Percentiles rank a stretch among this genome's conserved stretches.
Conservation (phyloP, 345 rosid genomes). For the Lagerstroemia speciosa region DNA sequence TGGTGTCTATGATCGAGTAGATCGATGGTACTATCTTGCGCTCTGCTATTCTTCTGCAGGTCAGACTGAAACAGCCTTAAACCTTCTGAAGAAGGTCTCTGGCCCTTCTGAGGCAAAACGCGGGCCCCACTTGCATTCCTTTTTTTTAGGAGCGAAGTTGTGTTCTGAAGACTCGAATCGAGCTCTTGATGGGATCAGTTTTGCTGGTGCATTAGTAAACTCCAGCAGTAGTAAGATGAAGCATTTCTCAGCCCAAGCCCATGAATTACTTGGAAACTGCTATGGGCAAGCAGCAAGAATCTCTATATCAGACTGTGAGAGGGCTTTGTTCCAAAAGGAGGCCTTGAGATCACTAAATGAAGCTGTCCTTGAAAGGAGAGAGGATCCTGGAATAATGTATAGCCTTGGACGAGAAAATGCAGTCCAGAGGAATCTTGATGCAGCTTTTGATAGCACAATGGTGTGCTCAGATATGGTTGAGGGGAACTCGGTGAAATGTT, state of each 20-base stretch:
- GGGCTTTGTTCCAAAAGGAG: slow-evolving; percentile 47
- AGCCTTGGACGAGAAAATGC: slow-evolving; percentile 69
- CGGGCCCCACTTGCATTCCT: slow-evolving; percentile 41
- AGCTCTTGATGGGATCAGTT: slow-evolving; percentile 53
- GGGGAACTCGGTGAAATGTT: slow-evolving; percentile 58
- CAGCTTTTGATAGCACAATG: slow-evolving; percentile 59
- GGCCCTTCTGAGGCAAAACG: slow-evolving; percentile 65
- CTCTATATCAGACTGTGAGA: slow-evolving; percentile 62
- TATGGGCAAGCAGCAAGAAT: slow-evolving; percentile 70
- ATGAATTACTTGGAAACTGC: slow-evolving; percentile 77
- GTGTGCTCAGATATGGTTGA: slow-evolving; percentile 40
- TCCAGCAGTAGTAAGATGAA: slow-evolving; percentile 24
- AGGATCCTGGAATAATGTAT: slow-evolving; percentile 49
- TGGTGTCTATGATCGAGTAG: slow-evolving; percentile 52
- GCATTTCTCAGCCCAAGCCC: slow-evolving; percentile 52
- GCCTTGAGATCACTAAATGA: slow-evolving; percentile 47
- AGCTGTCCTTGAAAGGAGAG: slow-evolving; percentile 40
- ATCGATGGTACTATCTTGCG: slow-evolving; percentile 87
- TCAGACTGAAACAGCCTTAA: slow-evolving; percentile 57
- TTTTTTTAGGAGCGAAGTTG: slow-evolving; percentile 71
- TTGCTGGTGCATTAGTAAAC: slow-evolving; percentile 43
- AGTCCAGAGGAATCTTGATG: slow-evolving; percentile 69
- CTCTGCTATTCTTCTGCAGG: slow-evolving; percentile 80
- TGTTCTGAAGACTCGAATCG: slow-evolving; percentile 59
- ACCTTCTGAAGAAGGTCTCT: slow-evolving; percentile 54